phyloP scores from a whole-genome alignment of 2,329 filamentous ascomycete species.

The Didymella keratinophila region DNA sequence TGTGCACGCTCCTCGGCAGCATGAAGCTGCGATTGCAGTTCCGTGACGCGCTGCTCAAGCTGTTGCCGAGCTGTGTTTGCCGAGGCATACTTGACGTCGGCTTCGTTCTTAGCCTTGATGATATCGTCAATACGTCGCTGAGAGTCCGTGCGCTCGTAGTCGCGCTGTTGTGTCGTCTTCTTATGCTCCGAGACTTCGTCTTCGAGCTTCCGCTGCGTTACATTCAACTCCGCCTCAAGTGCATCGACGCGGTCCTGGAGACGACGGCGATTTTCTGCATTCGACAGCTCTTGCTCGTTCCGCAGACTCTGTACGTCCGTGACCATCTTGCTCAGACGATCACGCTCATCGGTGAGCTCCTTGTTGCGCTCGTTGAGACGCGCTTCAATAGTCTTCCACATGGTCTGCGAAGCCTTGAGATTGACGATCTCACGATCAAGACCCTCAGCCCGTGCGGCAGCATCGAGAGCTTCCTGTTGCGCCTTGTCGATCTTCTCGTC shows the following conservation, averaged over 20 bases:
- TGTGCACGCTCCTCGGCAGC: slow-evolving; percentile 88
- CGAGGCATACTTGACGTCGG: slow-evolving; percentile 84
- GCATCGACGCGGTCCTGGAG: slow-evolving; percentile 79
- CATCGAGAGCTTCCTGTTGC: slow-evolving; percentile 90
- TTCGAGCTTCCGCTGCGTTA: slow-evolving; percentile 81
- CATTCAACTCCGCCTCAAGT: slow-evolving; percentile 79
- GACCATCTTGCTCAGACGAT: slow-evolving; percentile 81
- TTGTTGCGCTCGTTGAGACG: slow-evolving; percentile 90
- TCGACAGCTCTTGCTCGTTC: slow-evolving; percentile 87
- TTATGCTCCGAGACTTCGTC: slow-evolving; percentile 85
- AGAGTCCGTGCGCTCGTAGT: slow-evolving; percentile 86
- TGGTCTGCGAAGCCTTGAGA: slow-evolving; percentile 90
- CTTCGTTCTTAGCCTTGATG: slow-evolving; percentile 77
- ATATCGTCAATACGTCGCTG: slow-evolving; percentile 95
- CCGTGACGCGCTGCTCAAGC: slow-evolving; percentile 85
- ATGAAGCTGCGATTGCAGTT: slow-evolving; percentile 85
- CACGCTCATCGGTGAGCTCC: slow-evolving; percentile 80
- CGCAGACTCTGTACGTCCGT: slow-evolving; percentile 86
- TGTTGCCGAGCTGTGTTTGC: slow-evolving; percentile 90
- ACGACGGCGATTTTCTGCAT: slow-evolving; percentile 81
- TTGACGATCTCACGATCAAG: slow-evolving; percentile 91
- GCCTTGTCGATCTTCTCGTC: slow-evolving; percentile 91
- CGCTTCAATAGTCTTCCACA: slow-evolving; percentile 93
- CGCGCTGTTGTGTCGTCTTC: slow-evolving; percentile 82
- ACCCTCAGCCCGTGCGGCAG: slow-evolving; percentile 80